Base-by-base conservation (phyloP, 1,139 yeast genomes). In the Hemisphaericaspora xylofermentans region DNA sequence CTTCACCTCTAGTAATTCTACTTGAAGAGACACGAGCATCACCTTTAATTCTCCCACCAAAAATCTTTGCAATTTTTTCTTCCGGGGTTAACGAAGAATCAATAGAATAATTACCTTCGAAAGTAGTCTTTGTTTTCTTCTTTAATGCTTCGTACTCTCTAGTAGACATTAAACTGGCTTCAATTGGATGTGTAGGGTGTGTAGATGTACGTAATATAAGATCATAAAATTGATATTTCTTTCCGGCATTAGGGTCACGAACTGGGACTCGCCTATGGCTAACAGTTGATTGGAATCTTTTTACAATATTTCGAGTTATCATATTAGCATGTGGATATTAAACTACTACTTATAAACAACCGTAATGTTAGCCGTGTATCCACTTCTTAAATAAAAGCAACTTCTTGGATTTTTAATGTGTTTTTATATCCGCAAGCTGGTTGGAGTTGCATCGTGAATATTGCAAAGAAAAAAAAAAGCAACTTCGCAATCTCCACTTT, bases 31-130 rank as follows among this genome's bases (percentile, higher is more conserved):
- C 52, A 8, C 82, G 69, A 3, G 68, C 64, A 25, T 77, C 82
- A 7, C 84, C 85, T 45, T 73, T 74, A 34, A 80, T 60, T 42
- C 84, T 61, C 0, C 82, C 81, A 0, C 86, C 86, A 60, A 81
- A 81, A 2, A 80, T 74, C 41, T 58, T 63, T 16, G 63, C 63
- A 51, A 80, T 74, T 41, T 78, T 64, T 42, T 78, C 75, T 45
- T 76, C 78, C 0, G 77, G 66, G 0, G 78, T 57, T 6, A 69
- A 60, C 15, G 52, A 50, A 1, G 51, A 44, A 29, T 69, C 63
- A 5, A 65, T 53, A 3, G 54, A 47, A 35, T 74, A 68, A 47
- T 72, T 75, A 1, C 84, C 84, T 54, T 73, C 78, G 48, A 73
- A 76, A 6, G 63, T 51, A 2, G 58, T 58, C 33, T 52, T 55